These are phyloP conservation scores for Pseudopediastrum boryanum DNA, from an alignment of 139 green algal species.

Conservation along the genomic window DNA sequence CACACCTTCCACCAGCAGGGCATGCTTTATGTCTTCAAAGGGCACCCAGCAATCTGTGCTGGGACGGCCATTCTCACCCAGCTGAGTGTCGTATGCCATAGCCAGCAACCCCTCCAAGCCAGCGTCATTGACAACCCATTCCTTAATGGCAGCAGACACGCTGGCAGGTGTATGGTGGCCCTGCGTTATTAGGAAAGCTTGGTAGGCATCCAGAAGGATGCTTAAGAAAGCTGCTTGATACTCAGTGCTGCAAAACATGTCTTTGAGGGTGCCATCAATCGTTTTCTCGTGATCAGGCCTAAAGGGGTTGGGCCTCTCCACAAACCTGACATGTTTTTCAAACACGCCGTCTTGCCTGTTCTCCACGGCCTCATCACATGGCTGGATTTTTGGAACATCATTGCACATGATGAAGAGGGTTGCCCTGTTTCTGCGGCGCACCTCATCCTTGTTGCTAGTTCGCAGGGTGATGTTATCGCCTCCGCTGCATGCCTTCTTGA, in stretches of 20 bases:
- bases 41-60: not conserved
- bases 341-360: constrained; percentile 2
- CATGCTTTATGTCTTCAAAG: constrained; percentile 2
- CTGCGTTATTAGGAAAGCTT: not conserved
- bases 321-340: constrained; percentile 11
- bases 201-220: constrained; percentile 12
- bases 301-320: constrained; percentile 18
- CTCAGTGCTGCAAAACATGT: not conserved
- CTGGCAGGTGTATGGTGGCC: not conserved
- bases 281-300: constrained; percentile 10
- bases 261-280: not conserved
- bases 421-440: not conserved
- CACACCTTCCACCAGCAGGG: constrained; percentile 1
- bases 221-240: constrained; percentile 12
- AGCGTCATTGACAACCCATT: not conserved
- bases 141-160: not conserved
- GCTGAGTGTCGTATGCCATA: not conserved
- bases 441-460: constrained; percentile 14
- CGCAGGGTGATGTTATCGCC: constrained; percentile 9
- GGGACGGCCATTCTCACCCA: not conserved
- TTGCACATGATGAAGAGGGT: constrained; percentile 23
- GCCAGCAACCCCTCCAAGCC: not conserved
- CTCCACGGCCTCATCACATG: constrained; percentile 7
- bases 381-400: constrained; percentile 24
- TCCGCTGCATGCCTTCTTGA: constrained; percentile 1